These are phyloP conservation scores for Firmiana major DNA, from an alignment of 345 rosid genomes.

Conservation along the genomic window DNA sequence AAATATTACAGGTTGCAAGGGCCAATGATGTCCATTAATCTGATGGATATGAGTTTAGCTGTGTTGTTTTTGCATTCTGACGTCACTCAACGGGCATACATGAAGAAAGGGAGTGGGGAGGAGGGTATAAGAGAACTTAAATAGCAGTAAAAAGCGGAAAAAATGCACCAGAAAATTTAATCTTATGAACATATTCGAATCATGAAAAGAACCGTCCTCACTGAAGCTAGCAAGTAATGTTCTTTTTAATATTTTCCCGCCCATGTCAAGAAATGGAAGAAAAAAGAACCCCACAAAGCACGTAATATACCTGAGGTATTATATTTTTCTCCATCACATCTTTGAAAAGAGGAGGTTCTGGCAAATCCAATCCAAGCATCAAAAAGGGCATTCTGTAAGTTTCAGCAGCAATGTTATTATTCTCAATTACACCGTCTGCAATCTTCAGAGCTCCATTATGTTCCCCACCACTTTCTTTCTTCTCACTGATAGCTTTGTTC, in stretches of 20 bases:
- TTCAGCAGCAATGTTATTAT: conserved; percentile 33
- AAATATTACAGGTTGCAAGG: neutral
- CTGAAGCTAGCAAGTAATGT: neutral
- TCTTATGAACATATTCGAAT: neutral
- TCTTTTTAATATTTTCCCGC: neutral
- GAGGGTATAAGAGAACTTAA: neutral
- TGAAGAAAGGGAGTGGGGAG: neutral
- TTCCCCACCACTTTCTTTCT: conserved; percentile 42
- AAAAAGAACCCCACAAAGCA: neutral
- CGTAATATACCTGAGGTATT: conserved; percentile 75
- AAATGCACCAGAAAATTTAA: neutral
- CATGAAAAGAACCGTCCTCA: neutral
- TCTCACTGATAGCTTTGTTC: conserved; percentile 37
- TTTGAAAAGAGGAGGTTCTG: conserved; percentile 94
- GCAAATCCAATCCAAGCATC: conserved; percentile 98
- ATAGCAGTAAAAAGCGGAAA: neutral
- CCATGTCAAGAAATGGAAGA: neutral
- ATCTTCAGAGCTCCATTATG: conserved; percentile 19
- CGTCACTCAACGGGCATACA: neutral
- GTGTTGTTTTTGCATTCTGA: neutral
- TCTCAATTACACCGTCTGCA: conserved; percentile 30
- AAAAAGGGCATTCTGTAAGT: conserved; percentile 83
- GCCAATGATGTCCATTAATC: neutral
- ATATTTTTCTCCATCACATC: conserved; percentile 99
- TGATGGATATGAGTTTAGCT: neutral